phyloP scores from a whole-genome alignment of 768 basidiomycete species.

The Holtermannia corniformis region DNA sequence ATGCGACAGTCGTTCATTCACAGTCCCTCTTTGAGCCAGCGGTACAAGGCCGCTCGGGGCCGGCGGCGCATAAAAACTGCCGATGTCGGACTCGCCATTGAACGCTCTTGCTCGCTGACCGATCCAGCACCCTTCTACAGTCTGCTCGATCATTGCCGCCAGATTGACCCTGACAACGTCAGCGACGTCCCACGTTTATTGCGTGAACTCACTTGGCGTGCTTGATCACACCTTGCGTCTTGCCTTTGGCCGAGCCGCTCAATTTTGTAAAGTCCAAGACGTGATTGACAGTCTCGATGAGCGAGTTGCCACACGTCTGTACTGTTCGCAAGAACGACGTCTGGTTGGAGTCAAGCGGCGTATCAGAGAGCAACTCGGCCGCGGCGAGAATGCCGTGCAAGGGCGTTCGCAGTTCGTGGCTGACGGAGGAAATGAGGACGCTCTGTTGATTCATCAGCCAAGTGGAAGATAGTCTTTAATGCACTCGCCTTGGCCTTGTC shows the following conservation, averaged over 20 bases:
- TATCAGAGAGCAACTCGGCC: conserved; percentile 81
- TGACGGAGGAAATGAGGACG: conserved; percentile 27
- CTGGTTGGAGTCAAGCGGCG: conserved; percentile 69
- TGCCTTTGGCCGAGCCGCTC: conserved; percentile 70
- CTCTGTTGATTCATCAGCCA: background rate
- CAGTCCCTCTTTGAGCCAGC: conserved; percentile 36
- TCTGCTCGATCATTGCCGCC: conserved; percentile 37
- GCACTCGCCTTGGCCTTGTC: conserved; percentile 85
- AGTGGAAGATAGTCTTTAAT: background rate
- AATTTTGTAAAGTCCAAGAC: conserved; percentile 93
- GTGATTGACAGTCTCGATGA: conserved; percentile 94
- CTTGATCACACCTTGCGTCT: conserved; percentile 64
- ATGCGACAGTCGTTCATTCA: conserved; percentile 41
- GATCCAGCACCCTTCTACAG: conserved; percentile 85
- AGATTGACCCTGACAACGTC: conserved; percentile 41
- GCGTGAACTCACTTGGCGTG: conserved; percentile 59
- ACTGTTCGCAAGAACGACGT: conserved; percentile 82
- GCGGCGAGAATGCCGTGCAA: conserved; percentile 88
- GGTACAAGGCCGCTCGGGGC: conserved; percentile 44
- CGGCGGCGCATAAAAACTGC: conserved; percentile 84
- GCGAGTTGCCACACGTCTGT: conserved; percentile 86
- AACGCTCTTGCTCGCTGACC: conserved; percentile 73
- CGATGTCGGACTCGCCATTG: conserved; percentile 67
- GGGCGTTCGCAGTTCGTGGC: conserved; percentile 52
- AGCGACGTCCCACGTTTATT: too few species aligned